Evolutionary conservation across 2,329 filamentous ascomycete genomes (phyloP), one percentile per base, ranked within the genome.

Genomic region (Fusarium sacchari): DNA sequence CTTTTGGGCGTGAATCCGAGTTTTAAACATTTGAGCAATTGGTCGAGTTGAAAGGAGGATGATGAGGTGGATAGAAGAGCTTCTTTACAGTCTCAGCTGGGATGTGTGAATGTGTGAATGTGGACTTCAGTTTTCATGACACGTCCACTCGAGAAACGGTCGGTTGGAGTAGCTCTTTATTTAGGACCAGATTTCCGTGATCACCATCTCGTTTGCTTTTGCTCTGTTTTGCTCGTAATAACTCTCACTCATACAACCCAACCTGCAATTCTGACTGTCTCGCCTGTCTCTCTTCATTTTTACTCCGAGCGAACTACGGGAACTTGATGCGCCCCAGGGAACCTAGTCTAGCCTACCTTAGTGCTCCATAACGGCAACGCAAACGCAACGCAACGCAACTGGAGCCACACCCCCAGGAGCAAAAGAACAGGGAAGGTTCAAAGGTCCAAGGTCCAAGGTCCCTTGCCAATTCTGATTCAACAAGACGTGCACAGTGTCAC

Each of bases 361-460:
- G 69, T 64, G 55, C 50, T 53, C 49, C 50, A 37, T 28, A 53
- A 53, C 50, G 50, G 50, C 50, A 53, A 53, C 34, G 49, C 49
- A 53, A 53, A 53, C 49, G 32, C 49, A 52, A 52, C 32, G 56
- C 71, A 74, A 56, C 72, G 32, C 53, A 57, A 24, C n/a, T 74
- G 72, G 72, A 69, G 52, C 72, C 71, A 74, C 69, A 64, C 72
- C 72, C 72, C 65, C 67, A 50, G 40, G 36, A 50, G 14, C 18
- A 13, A 22, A 39, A 52, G 46, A 53, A 53, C 46, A 53, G 24
- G 46, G 44, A 52, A 39, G 46, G 34, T 46, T 64, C 49, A 39
- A 49, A 60, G 22, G 47, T 30, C 46, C 57, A 49, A 60, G 22
- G 47, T 30, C 46, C 57, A 52, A 67, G 60, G 50, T 66, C 67